Conservation (phyloP, 306 rosid species). For the Medicago truncatula region MtrunA17r5.0-ANR NC_053046.1:9393501-9394000, state of each 20-base stretch:
- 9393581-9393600: neutral
- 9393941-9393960: constrained; percentile 44
- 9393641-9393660: constrained; percentile 62
- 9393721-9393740: constrained; percentile 62
- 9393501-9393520: constrained; percentile 5
- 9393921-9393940: constrained; percentile 48
- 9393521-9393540: neutral
- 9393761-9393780: constrained; percentile 59
- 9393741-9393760: constrained; percentile 67
- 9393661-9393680: constrained; percentile 63
- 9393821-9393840: constrained; percentile 61
- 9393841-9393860: constrained; percentile 46
- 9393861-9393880: constrained; percentile 50
- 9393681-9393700: constrained; percentile 63
- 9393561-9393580: neutral
- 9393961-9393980: constrained; percentile 53
- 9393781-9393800: constrained; percentile 48
- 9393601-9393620: neutral
- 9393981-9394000: constrained; percentile 43
- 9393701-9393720: constrained; percentile 66
- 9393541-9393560: neutral
- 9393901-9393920: constrained; percentile 33
- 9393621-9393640: neutral
- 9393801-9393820: constrained; percentile 54
- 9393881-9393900: constrained; percentile 25